Base-by-base conservation (phyloP, 2,329 filamentous ascomycete species). In the Exophiala lecanii-corni region DNA sequence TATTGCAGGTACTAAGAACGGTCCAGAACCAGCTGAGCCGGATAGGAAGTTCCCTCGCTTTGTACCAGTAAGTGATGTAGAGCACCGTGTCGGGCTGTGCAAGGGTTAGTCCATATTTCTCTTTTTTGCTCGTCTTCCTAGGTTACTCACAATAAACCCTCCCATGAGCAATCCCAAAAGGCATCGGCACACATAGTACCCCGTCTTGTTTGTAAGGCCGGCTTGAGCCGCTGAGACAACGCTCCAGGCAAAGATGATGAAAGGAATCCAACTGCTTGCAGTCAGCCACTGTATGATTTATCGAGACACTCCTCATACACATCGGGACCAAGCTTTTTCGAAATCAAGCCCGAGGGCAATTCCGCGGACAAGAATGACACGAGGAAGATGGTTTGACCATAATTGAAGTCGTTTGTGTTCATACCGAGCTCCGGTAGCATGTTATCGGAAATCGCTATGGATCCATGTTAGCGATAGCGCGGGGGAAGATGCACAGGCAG, bases 11-110 rank as follows among this genome's bases (percentile, higher is more conserved):
- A 44, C 43, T 38, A 31, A 73, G 0, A 76, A 72, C 0, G 6
- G 75, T 77, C 81, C 81, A 86, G 62, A 84, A 84, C 55, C 71
- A 73, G 49, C 73, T 73, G 9, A 85, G 62, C 2, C 82, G 72
- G 6, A 26, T 43, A 5, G 51, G 51, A n/a, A 55, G 49, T 33
- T 55, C 51, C 16, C 28, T 28, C 2, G 75, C 73, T 36, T 76
- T 87, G 63, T 86, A 87, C 57, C 81, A 88, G 58, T 87, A 86
- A 3, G 75, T 79, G 3, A 86, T 67, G 59, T 81, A 87, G 6
- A 67, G 49, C 16, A 67, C 55, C 30, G 45, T 41, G 26, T 60
- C 61, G 2, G 62, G 61, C 33, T 35, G 17, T 19, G 33, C 4
- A 17, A 18, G 6, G 12, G 5, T 17, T 23, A 23, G 7, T 6